Evolutionary conservation across 1,139 yeast species (phyloP).

Genomic region (Blastobotrys petasosporus): DNA sequence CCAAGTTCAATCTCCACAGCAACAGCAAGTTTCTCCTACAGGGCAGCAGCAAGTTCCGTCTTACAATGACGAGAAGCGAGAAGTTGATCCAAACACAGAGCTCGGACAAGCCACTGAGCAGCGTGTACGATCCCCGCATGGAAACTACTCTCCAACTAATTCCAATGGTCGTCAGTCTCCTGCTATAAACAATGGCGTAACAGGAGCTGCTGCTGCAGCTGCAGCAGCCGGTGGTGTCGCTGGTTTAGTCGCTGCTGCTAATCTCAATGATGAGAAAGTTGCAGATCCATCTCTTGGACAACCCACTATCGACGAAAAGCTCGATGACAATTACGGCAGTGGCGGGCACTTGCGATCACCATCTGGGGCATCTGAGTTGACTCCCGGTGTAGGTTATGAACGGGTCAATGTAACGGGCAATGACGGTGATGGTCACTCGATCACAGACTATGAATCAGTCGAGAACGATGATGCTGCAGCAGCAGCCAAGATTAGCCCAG

Average conservation of each 20-base stretch:
- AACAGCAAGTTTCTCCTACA: neutral
- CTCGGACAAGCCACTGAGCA: too few relatives aligned
- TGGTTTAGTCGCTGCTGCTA: too few relatives aligned
- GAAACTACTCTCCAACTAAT: too few relatives aligned
- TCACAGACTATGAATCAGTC: neutral
- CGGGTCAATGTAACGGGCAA: slow-evolving; percentile 18
- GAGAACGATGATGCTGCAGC: neutral
- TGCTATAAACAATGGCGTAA: neutral
- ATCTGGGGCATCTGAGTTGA: slow-evolving; percentile 18
- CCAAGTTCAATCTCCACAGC: neutral
- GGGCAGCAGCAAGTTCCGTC: neutral
- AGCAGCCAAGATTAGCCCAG: neutral
- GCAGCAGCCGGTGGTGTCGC: neutral
- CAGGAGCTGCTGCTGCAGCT: slow-evolving; percentile 1
- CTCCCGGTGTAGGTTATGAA: slow-evolving; percentile 22
- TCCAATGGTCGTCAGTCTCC: too few relatives aligned
- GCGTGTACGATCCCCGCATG: too few relatives aligned
- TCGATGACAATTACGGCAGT: neutral
- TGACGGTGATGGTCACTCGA: neutral
- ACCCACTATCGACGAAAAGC: too few relatives aligned
- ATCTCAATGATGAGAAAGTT: too few relatives aligned
- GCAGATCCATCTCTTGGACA: too few relatives aligned
- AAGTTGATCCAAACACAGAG: too few relatives aligned
- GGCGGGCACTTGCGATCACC: slow-evolving; percentile 13
- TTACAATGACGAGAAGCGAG: too few relatives aligned